These are phyloP conservation scores for Phytophthora pisi DNA, from an alignment of 352 stramenopile genomes.

Conservation along the genomic window DNA sequence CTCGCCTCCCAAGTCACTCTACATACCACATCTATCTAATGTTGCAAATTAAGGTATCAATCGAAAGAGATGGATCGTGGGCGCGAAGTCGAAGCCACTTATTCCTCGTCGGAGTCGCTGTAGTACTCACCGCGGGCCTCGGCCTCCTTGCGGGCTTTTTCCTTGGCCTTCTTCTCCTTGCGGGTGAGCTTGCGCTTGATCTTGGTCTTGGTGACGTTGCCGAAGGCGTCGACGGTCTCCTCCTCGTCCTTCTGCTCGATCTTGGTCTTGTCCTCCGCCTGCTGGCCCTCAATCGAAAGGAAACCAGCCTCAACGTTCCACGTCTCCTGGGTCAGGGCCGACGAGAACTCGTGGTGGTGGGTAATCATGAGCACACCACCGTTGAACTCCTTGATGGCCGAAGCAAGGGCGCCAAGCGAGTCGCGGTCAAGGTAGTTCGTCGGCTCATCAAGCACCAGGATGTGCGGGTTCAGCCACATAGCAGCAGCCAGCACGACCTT, in stretches of 20 bases:
- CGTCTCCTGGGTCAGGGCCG: constrained; percentile 93
- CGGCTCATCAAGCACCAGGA: constrained; percentile 95
- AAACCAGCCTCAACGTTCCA: constrained; percentile 93
- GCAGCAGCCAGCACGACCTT: constrained; percentile 97
- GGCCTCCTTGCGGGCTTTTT: constrained; percentile 88
- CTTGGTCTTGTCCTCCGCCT: constrained; percentile 89
- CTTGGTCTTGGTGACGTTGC: constrained; percentile 88
- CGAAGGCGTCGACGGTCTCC: constrained; percentile 81
- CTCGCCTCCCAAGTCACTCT: constrained; percentile 46
- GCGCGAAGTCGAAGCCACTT: constrained; percentile 40
- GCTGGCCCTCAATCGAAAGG: constrained; percentile 87
- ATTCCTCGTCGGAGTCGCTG: constrained; percentile 80
- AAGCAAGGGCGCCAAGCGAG: constrained; percentile 95
- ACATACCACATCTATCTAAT: constrained; percentile 42
- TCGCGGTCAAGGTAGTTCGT: constrained; percentile 98
- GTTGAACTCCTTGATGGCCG: constrained; percentile 97
- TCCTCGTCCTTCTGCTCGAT: constrained; percentile 92
- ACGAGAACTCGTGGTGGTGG: constrained; percentile 97
- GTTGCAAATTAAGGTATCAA: constrained; percentile 50
- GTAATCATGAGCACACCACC: constrained; percentile 98
- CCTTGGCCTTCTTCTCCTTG: constrained; percentile 90
- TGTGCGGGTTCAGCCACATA: constrained; percentile 97
- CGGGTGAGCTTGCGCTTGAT: constrained; percentile 91
- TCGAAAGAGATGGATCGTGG: constrained; percentile 36
- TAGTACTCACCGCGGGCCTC: constrained; percentile 86